Conservation (phyloP, 2,329 filamentous ascomycete genomes). For the Claviceps maximensis region DNA sequence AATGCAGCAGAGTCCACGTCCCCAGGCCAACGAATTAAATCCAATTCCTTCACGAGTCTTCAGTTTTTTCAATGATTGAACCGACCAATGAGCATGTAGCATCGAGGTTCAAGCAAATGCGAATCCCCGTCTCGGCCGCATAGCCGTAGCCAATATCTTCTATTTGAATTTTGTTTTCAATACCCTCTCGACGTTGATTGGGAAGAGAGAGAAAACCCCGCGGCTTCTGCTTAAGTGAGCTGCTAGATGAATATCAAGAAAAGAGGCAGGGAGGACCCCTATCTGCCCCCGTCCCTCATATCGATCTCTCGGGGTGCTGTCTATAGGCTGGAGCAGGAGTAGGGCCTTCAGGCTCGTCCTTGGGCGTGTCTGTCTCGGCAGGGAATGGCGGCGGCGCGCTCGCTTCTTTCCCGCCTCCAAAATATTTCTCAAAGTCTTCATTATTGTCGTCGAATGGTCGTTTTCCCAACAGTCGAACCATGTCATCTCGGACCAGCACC, state of each 20-base stretch:
- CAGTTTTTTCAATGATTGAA: neutral
- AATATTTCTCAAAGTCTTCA: slow-evolving; percentile 95
- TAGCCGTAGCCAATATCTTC: neutral
- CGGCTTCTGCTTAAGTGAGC: neutral
- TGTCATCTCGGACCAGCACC: slow-evolving; percentile 79
- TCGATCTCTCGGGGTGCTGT: slow-evolving; percentile 8
- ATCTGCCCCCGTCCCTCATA: neutral
- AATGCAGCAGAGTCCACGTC: neutral
- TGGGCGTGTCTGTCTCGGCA: slow-evolving; percentile 26
- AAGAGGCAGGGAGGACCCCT: neutral
- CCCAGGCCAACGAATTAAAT: neutral
- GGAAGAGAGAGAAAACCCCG: neutral
- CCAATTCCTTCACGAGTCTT: neutral
- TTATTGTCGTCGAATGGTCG: slow-evolving; percentile 70
- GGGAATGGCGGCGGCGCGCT: slow-evolving; percentile 46
- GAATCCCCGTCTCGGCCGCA: neutral
- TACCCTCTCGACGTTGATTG: too few species aligned
- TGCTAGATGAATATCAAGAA: neutral
- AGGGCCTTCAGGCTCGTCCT: slow-evolving; percentile 21
- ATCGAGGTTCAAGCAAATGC: slow-evolving; percentile 1
- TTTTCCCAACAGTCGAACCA: slow-evolving; percentile 75
- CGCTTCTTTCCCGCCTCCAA: slow-evolving; percentile 47
- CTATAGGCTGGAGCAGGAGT: slow-evolving; percentile 27
- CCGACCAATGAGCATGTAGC: slow-evolving; percentile 1
- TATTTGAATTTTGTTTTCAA: neutral